A percentile compares a stretch with the other conserved stretches of the same genome.
Evolutionary conservation across 352 stramenopile species (phyloP).

Genomic region (Globisporangium cederbergense): DNA sequence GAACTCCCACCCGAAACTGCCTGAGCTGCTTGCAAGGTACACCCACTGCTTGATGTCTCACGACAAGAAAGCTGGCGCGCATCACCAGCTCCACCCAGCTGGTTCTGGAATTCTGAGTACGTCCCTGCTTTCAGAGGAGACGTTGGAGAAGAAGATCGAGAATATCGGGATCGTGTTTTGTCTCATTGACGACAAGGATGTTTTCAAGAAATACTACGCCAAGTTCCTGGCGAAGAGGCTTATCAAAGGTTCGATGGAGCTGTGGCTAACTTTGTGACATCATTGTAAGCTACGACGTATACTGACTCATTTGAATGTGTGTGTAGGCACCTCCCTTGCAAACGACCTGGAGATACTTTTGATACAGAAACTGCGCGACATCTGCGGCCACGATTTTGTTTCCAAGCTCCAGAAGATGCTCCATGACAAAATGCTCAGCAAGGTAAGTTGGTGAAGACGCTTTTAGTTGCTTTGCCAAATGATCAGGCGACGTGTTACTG

Average conservation of each 20-base stretch:
- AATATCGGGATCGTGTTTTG: slow-evolving; percentile 84
- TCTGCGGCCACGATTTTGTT: slow-evolving; percentile 83
- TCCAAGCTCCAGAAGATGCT: slow-evolving; percentile 89
- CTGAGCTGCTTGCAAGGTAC: slow-evolving; percentile 81
- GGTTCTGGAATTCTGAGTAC: slow-evolving; percentile 26
- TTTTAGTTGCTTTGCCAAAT: neutral
- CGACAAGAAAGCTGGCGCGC: slow-evolving; percentile 32
- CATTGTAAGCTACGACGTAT: neutral
- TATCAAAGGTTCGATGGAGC: slow-evolving; percentile 63
- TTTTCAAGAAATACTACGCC: slow-evolving; percentile 89
- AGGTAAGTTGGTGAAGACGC: slow-evolving; percentile 50
- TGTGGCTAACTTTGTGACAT: neutral
- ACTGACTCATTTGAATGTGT: neutral
- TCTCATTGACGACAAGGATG: slow-evolving; percentile 87
- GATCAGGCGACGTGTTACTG: neutral
- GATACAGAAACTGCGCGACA: slow-evolving; percentile 82
- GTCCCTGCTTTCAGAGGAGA: slow-evolving; percentile 43
- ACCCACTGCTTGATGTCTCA: slow-evolving; percentile 85
- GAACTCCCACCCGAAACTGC: slow-evolving; percentile 75
- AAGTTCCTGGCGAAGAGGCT: slow-evolving; percentile 82
- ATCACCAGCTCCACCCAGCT: slow-evolving; percentile 21
- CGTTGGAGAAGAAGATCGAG: slow-evolving; percentile 75
- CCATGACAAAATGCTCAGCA: slow-evolving; percentile 83
- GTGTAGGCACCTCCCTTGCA: slow-evolving; percentile 53
- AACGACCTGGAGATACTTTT: slow-evolving; percentile 76